Evolutionary conservation across 139 green algal genomes (phyloP).

Genomic region (Pleodorina starrii): DNA sequence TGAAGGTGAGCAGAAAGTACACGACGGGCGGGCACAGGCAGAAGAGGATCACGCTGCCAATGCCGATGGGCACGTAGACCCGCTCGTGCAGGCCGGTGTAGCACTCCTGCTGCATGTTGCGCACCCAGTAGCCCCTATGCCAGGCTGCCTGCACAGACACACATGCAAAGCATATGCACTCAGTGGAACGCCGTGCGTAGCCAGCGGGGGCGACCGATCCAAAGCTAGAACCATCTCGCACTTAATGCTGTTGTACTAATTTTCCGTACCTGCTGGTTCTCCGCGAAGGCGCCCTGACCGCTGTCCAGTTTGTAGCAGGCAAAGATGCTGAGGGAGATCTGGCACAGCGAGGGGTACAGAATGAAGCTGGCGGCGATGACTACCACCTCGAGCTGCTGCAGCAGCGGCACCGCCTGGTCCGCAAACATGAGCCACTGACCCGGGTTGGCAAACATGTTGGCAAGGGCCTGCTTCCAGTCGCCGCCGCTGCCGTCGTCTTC

Average conservation of each 20-base stretch:
- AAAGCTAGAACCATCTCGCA: no score
- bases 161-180: not conserved
- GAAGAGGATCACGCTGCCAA: not conserved
- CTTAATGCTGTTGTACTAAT: no score
- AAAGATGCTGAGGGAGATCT: not conserved
- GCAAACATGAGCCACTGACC: not conserved
- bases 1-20: not conserved
- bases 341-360: constrained; percentile 10
- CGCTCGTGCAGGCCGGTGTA: not conserved
- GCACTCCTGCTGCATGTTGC: constrained; percentile 42
- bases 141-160: constrained; percentile 17
- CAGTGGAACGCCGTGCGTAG: no score
- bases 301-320: constrained; percentile 30
- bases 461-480: no score
- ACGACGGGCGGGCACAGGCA: constrained; percentile 6
- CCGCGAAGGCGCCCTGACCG: not conserved
- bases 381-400: constrained; percentile 1
- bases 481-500: not conserved
- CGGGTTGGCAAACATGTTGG: no score
- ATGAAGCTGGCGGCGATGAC: constrained; percentile 1
- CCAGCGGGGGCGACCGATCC: no score
- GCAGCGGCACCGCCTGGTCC: not conserved
- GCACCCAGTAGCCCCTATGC: constrained; percentile 18
- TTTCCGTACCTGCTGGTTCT: constrained; percentile 14
- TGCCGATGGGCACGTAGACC: constrained; percentile 35